Evolutionary conservation across 768 basidiomycete species (phyloP), one percentile per base, ranked within the genome.

Genomic region (Pleurotus tuoliensis): DNA sequence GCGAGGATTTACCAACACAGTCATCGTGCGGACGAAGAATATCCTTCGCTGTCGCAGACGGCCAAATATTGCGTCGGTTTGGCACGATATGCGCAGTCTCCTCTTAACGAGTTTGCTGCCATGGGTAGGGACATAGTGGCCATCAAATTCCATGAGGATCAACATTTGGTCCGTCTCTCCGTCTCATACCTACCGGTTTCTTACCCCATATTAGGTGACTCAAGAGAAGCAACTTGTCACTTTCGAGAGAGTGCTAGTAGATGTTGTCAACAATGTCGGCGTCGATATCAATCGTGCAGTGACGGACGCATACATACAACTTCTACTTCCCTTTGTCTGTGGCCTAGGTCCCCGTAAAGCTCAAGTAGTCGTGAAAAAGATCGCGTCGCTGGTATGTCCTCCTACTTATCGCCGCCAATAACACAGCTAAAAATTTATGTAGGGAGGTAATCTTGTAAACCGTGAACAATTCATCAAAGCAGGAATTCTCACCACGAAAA

Each of bases 321-420:
- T 87, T 51, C 79, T 98, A 30, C 78, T 99, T 8, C 94, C 90
- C 1, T 96, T 92, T 65, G 83, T 99, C 41, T 86, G 93, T 64
- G 97, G 97, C 12, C 78, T 99, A 50, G 97, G 97, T 6, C 97
- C 94, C 7, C 83, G 97, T 56, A 99, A 99, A 69, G 92, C 94
- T 4, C 87, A 92, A 61, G 82, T 82, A 4, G 67, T 98, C 44
- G 78, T 94, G 37, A 87, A 87, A 70, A 90, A 88, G 68, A 93
- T 98, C 47, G 82, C 81, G 6, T 73, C 82, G 13, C 74, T 87
- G 66, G 95, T 94, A 62, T 60, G 84, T 80, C 4, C 54, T 34
- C 27, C 30, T 45, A 4, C 38, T 38, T 4, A 48, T 46, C 55
- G 55, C 57, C 47, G 9, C 12, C 57, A 22, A 43, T 49, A 56